Evolutionary conservation across 2,329 filamentous ascomycete genomes (phyloP).

Genomic region (Alternaria dauci): DNA sequence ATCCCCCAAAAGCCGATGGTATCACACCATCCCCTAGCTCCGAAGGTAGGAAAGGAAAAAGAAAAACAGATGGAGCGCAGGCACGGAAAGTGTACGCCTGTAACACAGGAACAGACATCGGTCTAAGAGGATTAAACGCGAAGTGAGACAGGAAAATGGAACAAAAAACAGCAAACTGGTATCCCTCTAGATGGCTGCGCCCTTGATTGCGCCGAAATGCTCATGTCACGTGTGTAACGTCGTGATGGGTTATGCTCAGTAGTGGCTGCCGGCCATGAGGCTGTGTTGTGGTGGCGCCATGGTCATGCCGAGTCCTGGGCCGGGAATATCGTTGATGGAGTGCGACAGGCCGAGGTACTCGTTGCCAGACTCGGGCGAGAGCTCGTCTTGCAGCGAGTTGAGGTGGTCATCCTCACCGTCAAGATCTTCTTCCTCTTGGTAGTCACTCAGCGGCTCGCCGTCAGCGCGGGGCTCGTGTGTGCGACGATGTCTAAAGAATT

Average conservation of each 20-base stretch:
- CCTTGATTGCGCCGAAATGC: conserved; percentile 32
- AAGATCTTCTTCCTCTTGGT: conserved; percentile 85
- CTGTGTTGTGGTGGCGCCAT: conserved; percentile 55
- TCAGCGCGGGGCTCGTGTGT: conserved; percentile 82
- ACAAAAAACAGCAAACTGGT: conserved; percentile 28
- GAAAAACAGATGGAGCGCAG: conserved; percentile 31
- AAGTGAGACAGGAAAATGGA: conserved; percentile 25
- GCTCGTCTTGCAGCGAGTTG: conserved; percentile 78
- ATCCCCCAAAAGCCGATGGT: conserved; percentile 20
- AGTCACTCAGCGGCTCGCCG: conserved; percentile 66
- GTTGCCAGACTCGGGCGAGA: conserved; percentile 76
- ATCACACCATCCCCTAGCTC: conserved; percentile 19
- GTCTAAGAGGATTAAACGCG: conserved; percentile 38
- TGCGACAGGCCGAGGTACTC: conserved; percentile 60
- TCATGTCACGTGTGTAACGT: conserved; percentile 36
- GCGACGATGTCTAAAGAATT: conserved; percentile 66
- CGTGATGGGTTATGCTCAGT: conserved; percentile 39
- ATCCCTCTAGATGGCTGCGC: conserved; percentile 34
- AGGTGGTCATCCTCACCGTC: conserved; percentile 89
- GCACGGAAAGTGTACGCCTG: conserved; percentile 24
- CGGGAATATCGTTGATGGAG: conserved; percentile 48
- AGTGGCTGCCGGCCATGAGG: conserved; percentile 56
- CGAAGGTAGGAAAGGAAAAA: conserved; percentile 4
- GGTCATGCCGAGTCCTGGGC: conserved; percentile 47
- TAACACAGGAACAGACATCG: conserved; percentile 24